Evolutionary conservation across 345 rosid species (phyloP), one percentile per base, ranked within the genome.

Genomic region (Euphorbia peplus): DNA sequence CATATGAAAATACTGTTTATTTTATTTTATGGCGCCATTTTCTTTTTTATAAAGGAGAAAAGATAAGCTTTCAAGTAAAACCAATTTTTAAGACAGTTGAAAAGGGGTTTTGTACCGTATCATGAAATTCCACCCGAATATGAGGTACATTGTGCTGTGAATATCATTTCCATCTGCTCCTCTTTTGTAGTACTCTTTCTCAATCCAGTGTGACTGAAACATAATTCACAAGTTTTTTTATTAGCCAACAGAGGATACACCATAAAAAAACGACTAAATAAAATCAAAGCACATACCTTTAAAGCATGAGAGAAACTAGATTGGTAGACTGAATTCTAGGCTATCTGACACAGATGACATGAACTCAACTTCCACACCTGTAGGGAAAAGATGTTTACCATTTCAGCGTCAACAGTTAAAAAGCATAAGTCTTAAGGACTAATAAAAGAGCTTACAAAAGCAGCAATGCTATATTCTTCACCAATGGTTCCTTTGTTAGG

Each of bases 281-380:
- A 24, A 44, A 24, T 44, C 7, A 61, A 48, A 39, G 2, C 14
- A 63, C 41, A 30, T 84, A 92, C 99, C 98, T 95, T 92, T 59
- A 88, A 76, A 72, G 92, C 99, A 85, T 95, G 98, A 10, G 99
- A 95, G 83, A 92, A 95, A 80, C 99, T 97, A 58, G 98, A 95
- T 79, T 95, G 98, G 78, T 81, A 87, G 61, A 95, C 99, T n/a
- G 99, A 95, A 80, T 95, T 92, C 58, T 96, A 91, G 26, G 99
- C 99, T 79, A 95, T 91, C 87, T 95, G 98, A 15, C 98, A 95
- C 22, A 95, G 79, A 82, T 95, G 98, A 74, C 98, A 91, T 9
- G 99, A 77, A 83, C 99, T 95, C 86, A 91, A 81, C 83, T 95
- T 95, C 98, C 99, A 91, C 37, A 91, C 95, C 99, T 93, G 82